These are phyloP conservation scores for Lupinus albus DNA, from an alignment of 306 rosid genomes.

Conservation along the genomic window DNA sequence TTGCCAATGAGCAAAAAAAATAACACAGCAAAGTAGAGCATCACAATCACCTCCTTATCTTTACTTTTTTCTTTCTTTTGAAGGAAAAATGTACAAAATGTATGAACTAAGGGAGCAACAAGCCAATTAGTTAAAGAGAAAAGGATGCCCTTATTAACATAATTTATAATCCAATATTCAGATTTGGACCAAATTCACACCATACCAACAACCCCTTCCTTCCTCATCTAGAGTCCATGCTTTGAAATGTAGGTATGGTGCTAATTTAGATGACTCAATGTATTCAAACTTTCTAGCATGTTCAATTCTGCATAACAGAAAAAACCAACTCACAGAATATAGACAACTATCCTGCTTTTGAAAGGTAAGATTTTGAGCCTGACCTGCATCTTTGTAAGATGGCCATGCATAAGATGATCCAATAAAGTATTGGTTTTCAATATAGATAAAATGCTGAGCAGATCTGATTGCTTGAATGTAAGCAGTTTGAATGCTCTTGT, in stretches of 20 bases:
- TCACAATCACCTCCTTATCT: background rate
- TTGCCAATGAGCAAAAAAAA: background rate
- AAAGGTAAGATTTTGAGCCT: slow-evolving; percentile 23
- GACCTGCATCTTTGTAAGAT: slow-evolving; percentile 82
- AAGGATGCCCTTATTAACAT: background rate
- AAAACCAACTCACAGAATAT: slow-evolving; percentile 25
- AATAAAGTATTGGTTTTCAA: slow-evolving; percentile 90
- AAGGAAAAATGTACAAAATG: slow-evolving; percentile 24
- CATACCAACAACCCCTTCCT: slow-evolving; percentile 31
- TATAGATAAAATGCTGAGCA: slow-evolving; percentile 89
- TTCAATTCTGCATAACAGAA: slow-evolving; percentile 18
- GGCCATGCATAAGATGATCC: slow-evolving; percentile 98
- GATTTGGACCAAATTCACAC: slow-evolving; percentile 24
- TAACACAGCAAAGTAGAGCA: slow-evolving; percentile 18
- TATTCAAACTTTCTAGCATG: slow-evolving; percentile 22
- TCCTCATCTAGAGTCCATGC: background rate
- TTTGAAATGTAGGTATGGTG: slow-evolving; percentile 5
- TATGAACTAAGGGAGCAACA: slow-evolving; percentile 23
- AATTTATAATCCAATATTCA: slow-evolving; percentile 6
- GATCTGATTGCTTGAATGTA: slow-evolving; percentile 97
- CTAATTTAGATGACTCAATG: background rate
- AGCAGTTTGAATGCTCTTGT: slow-evolving; percentile 88
- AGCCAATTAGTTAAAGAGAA: slow-evolving; percentile 4
- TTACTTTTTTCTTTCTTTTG: background rate
- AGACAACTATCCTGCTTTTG: background rate